A percentile compares a stretch with the other conserved stretches of the same genome.
Conservation (phyloP, 768 basidiomycete species). For the Naematelia encephala region DNA sequence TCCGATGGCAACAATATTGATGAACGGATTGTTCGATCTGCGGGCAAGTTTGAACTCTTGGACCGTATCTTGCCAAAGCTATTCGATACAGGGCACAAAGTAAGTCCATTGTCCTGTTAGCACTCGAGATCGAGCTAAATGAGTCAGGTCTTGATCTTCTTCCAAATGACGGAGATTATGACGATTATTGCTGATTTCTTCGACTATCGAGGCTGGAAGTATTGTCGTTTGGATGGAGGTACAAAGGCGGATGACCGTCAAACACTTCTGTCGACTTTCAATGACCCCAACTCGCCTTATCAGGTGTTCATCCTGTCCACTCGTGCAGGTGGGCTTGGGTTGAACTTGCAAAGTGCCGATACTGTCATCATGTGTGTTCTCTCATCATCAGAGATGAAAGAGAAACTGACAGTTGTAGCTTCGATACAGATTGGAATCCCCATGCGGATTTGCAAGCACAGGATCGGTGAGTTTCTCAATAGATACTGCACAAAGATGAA, state of each 20-base stretch:
- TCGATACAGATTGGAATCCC: slow-evolving; percentile 71
- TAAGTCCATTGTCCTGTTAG: slow-evolving; percentile 48
- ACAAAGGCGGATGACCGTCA: slow-evolving; percentile 96
- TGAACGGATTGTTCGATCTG: slow-evolving; percentile 76
- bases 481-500: not conserved
- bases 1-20: slow-evolving; percentile 77
- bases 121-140: slow-evolving; percentile 47
- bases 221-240: slow-evolving; percentile 90
- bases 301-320: slow-evolving; percentile 92
- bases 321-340: slow-evolving; percentile 83
- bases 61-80: slow-evolving; percentile 91
- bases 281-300: slow-evolving; percentile 80
- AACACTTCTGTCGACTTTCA: slow-evolving; percentile 77
- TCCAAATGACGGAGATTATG: slow-evolving; percentile 99
- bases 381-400: slow-evolving; percentile 55
- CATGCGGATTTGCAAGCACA: slow-evolving; percentile 99
- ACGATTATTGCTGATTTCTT: slow-evolving; percentile 96
- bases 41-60: slow-evolving; percentile 91
- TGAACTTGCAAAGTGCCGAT: slow-evolving; percentile 94
- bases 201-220: slow-evolving; percentile 78
- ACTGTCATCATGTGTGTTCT: slow-evolving; percentile 82
- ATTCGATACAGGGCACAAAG: slow-evolving; percentile 85
- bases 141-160: slow-evolving; percentile 87
- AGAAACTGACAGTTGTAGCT: slow-evolving; percentile 30
- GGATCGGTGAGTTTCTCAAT: slow-evolving; percentile 61